Evolutionary conservation across 2,329 filamentous ascomycete genomes (phyloP), one percentile per base, ranked within the genome.

Genomic region (Botrytis paeoniae): DNA sequence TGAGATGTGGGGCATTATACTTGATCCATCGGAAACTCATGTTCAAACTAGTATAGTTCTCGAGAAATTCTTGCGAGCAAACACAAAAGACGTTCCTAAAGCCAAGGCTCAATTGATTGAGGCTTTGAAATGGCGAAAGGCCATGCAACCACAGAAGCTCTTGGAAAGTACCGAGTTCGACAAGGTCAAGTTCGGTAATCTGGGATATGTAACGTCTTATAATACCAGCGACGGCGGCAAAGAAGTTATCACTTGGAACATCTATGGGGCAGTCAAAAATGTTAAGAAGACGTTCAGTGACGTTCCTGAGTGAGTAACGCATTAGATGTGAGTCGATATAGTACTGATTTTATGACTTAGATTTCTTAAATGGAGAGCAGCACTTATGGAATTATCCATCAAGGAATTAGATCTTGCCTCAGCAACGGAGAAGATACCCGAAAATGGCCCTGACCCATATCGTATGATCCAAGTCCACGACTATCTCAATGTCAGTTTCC

Each of bases 381-480:
- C 92, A 20, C 88, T 97, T 73, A 97, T 97, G 94, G 95, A 98
- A 82, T 86, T 94, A 65, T 92, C 93, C 4, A 85, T 98, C 63
- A 87, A 89, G 75, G 90, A 93, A 75, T 89, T 98, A 71, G 86
- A 90, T 76, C 87, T 98, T 75, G 81, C 86, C 32, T 85, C 88
- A 39, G 93, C 93, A 69, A 94, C 89, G 14, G 84, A 86, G 76
- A 87, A 89, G 60, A 93, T 80, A 45, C 75, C 78, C 3, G 91
- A 93, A 73, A 91, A 89, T 75, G 85, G 85, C 48, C 85, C 88
- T 77, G 95, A 98, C 80, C 93, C 92, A 1, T 97, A 97, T 84
- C 93, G 95, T 83, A 94, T 97, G 85, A 88, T 93, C 79, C 95
- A 98, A 83, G 90, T 98, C 41, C 95, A 98, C 84, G 95, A 98